Evolutionary conservation across 169 alveolate genomes (phyloP).

Genomic region (Plasmodium inui): DNA sequence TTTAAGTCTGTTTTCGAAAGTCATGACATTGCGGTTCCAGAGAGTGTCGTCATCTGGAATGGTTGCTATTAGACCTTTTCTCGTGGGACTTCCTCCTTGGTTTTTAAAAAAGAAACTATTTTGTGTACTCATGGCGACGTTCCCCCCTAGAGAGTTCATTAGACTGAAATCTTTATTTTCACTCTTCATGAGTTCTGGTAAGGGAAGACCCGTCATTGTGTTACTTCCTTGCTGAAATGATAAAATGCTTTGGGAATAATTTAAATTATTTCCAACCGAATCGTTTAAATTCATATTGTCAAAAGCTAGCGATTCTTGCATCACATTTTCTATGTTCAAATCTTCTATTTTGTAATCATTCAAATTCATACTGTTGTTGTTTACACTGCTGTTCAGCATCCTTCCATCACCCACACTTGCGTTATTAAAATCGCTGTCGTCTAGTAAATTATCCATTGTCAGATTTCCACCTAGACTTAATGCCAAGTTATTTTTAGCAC

Average conservation of each 20-base stretch:
- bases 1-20: constrained; percentile 57
- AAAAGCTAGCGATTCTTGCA: constrained; percentile 72
- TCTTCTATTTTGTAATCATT: constrained; percentile 52
- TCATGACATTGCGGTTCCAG: constrained; percentile 64
- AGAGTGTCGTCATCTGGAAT: constrained; percentile 72
- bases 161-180: constrained; percentile 54
- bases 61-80: constrained; percentile 25
- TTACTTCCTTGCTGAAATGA: constrained; percentile 20
- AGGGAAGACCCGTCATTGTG: background rate
- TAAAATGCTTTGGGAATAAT: constrained; percentile 35
- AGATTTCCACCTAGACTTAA: constrained; percentile 19
- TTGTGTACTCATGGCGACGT: constrained; percentile 13
- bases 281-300: constrained; percentile 64
- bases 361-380: constrained; percentile 5
- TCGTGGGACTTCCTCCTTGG: background rate
- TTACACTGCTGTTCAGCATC: constrained; percentile 1
- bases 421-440: constrained; percentile 14
- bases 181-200: constrained; percentile 69
- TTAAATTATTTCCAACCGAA: constrained; percentile 31
- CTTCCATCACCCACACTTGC: constrained; percentile 15
- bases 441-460: constrained; percentile 34
- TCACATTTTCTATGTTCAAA: constrained; percentile 67
- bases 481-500: background rate
- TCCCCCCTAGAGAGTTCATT: constrained; percentile 11
- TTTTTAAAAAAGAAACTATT: constrained; percentile 6